Percentiles rank a stretch among this genome's conserved stretches.
Conservation (phyloP, 1,284 basidiomycete species). For the Fomitiporia mediterranea region DNA sequence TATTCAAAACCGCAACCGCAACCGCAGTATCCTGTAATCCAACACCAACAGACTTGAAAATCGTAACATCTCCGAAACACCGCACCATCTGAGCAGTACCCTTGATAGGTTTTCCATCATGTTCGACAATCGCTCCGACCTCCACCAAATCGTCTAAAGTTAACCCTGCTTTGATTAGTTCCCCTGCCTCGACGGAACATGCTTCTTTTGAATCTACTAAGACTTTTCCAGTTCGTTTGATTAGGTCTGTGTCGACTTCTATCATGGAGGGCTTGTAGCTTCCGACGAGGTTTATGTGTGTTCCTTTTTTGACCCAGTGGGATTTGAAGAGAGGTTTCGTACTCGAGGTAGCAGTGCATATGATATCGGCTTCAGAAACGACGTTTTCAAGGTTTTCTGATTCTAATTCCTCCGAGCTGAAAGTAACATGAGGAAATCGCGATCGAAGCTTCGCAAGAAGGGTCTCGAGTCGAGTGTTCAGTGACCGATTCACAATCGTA, state of each 20-base stretch:
- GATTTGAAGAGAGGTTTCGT: conserved; percentile 66
- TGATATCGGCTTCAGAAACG: conserved; percentile 46
- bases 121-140: conserved; percentile 53
- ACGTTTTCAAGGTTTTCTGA: conserved; percentile 23
- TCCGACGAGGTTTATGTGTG: conserved; percentile 78
- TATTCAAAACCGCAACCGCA: conserved; percentile 41
- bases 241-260: conserved; percentile 60
- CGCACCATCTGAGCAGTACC: conserved; percentile 29
- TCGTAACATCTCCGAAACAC: conserved; percentile 47
- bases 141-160: conserved; percentile 42
- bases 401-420: conserved; percentile 23
- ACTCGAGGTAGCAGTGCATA: conserved; percentile 78
- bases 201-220: conserved; percentile 73
- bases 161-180: conserved; percentile 56
- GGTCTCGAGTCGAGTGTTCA: conserved; percentile 44
- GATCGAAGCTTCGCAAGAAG: conserved; percentile 40
- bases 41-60: conserved; percentile 77
- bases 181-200: conserved; percentile 72
- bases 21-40: conserved; percentile 76
- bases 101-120: conserved; percentile 27
- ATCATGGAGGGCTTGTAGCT: conserved; percentile 79
- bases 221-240: conserved; percentile 46
- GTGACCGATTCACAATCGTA: conserved; percentile 60
- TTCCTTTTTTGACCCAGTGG: conserved; percentile 51
- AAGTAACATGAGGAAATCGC: conserved; percentile 37